Evolutionary conservation across 1,284 basidiomycete species (phyloP), one percentile per base, ranked within the genome.

Genomic region (Rhodotorula sp.): DNA sequence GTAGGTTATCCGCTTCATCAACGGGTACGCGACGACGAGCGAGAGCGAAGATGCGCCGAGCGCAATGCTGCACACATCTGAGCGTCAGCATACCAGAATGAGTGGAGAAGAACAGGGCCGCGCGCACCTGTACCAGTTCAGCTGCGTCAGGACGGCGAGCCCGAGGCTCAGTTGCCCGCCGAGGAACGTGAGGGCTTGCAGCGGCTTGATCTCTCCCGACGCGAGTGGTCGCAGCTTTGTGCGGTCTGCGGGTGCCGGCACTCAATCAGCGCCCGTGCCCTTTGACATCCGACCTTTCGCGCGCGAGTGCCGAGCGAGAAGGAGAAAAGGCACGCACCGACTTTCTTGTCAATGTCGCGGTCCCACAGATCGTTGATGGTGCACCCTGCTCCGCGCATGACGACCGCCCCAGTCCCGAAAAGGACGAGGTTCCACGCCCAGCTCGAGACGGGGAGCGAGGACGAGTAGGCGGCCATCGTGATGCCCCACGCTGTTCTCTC

Each of bases 301-400:
- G 16, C 44, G n/a, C 19, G 4, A 46, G 16, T 27, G 4, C 5
- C 23, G n/a, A 27, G 45, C n/a, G 41, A 25, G 27, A 19, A 50
- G 9, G 12, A 25, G 8, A 49, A 9, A 44, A 23, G 23, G 9
- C 27, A 81, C 92, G 80, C 80, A 94, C 93, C 92, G 62, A 99
- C 97, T 67, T 90, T 88, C 79, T 88, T 89, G 84, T 99, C 97
- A 69, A 97, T 87, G 77, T 92, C 88, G 74, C 86, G 86, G 81
- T 99, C 97, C 95, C 97, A 99, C 89, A 99, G 90, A 80, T 99
- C 97, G 80, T 99, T 99, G 79, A 99, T 97, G 0, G 93, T 98
- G 81, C 97, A 99, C 9, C 97, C 97, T 10, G 97, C 97, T 12
- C 97, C 94, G 25, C 97, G 89, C 97, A 99, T 99, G 67, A 99